Evolutionary conservation across 1,139 yeast species (phyloP), one percentile per base, ranked within the genome.

Genomic region (Kodamaea plutei): DNA sequence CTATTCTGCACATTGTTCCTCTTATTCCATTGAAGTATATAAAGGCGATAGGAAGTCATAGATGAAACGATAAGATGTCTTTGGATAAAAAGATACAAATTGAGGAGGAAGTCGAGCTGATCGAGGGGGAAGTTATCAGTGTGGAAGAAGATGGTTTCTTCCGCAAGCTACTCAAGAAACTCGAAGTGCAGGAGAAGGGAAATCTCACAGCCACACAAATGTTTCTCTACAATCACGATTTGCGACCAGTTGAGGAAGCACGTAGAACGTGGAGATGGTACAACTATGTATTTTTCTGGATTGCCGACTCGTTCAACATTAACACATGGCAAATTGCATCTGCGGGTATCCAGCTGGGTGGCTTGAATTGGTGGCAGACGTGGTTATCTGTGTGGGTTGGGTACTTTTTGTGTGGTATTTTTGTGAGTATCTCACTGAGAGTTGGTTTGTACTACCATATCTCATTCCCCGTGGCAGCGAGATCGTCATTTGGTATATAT

Each of bases 311-410:
- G 15, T 83, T 87, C 61, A 85, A 85, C 54, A 79, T 87, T 47
- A 84, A 83, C 51, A 84, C 95, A 8, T 85, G 93, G 89, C 89
- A 84, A 61, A 84, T 87, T 48, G 95, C 94, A 5, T 79, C 91
- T 4, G 81, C 93, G 1, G 93, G 94, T 41, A 64, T 67, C 17
- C 80, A 81, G 37, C 26, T 21, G 13, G 70, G 73, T 24, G 91
- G 91, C 6, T 62, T 85, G 58, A 75, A 79, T 11, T 84, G 94
- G 94, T 85, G 94, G 93, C 88, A 79, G 54, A 79, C 84, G 10
- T 85, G 95, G 94, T 52, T 84, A 20, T 73, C 91, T 0, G 89
- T 85, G 15, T 84, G 94, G 93, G 44, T 79, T 15, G 87, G 87
- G 9, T 79, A 79, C 52, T 51, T 67, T 20, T 52, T 79, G 31